These are phyloP conservation scores for Xylaria sp. DNA, from an alignment of 2,329 filamentous ascomycete species.

Conservation along the genomic window DNA sequence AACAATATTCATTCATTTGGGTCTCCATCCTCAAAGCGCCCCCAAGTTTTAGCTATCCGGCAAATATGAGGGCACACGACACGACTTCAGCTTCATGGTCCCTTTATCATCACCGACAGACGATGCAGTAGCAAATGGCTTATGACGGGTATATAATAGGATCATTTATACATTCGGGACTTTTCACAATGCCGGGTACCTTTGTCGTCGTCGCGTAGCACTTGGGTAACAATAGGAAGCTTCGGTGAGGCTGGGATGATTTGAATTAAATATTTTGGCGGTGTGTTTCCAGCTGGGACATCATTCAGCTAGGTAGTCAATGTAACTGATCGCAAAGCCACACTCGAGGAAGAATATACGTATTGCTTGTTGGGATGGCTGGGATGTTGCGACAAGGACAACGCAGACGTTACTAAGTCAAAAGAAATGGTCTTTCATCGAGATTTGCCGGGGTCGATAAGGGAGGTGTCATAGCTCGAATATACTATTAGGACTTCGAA, in stretches of 20 bases:
- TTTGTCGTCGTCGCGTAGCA: not conserved
- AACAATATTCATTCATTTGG: not conserved
- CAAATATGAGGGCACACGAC: not conserved
- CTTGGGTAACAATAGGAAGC: not conserved
- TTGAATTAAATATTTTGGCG: not conserved
- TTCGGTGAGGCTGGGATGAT: not conserved
- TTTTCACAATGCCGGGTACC: not conserved
- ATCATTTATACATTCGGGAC: not conserved
- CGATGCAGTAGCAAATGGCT: conserved; percentile 1
- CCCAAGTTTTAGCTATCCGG: not conserved
- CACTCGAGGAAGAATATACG: not conserved
- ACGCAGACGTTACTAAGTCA: too few relatives aligned
- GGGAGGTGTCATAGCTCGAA: too few relatives aligned
- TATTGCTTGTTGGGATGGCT: not conserved
- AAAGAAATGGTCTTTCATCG: too few relatives aligned
- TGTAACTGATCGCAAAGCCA: not conserved
- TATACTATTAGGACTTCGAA: too few relatives aligned
- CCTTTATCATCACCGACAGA: not conserved
- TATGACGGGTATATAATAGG: not conserved
- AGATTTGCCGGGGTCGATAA: too few relatives aligned
- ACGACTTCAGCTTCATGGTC: not conserved
- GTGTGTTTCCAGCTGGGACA: not conserved
- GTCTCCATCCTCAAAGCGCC: not conserved
- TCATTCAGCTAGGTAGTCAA: not conserved
- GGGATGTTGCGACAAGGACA: too few relatives aligned